phyloP scores from a whole-genome alignment of 345 rosid genomes.

The Salix suchowensis region DNA sequence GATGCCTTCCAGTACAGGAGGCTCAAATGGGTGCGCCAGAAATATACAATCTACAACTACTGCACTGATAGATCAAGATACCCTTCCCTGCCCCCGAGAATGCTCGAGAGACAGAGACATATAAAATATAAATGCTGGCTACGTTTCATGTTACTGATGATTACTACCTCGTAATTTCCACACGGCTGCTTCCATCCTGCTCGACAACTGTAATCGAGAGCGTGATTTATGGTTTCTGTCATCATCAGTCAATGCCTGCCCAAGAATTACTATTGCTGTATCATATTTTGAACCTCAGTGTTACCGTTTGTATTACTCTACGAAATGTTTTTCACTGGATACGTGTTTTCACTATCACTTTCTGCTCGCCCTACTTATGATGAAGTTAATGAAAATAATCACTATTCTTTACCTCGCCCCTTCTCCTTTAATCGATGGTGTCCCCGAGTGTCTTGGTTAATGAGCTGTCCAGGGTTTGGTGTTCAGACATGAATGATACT shows the following conservation, averaged over 20 bases:
- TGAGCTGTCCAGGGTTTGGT: background rate
- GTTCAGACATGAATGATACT: background rate
- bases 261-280: background rate
- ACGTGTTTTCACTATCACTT: background rate
- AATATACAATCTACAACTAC: constrained; percentile 68
- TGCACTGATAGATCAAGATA: constrained; percentile 53
- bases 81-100: constrained; percentile 51
- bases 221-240: background rate
- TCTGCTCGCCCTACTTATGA: background rate
- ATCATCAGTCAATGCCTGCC: background rate
- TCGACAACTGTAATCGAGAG: background rate
- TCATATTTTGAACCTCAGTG: background rate
- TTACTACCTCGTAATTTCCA: background rate
- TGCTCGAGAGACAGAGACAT: constrained; percentile 64
- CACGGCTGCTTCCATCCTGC: background rate
- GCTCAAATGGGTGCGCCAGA: constrained; percentile 60
- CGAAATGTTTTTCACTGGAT: background rate
- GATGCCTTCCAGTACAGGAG: constrained; percentile 49
- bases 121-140: background rate
- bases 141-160: background rate
- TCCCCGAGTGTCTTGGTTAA: too few species aligned
- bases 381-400: background rate
- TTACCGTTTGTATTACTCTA: background rate
- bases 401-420: background rate
- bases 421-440: background rate